These are phyloP conservation scores for Penicillium silybi DNA, from an alignment of 495 filamentous ascomycete species.

Conservation along the genomic window DNA sequence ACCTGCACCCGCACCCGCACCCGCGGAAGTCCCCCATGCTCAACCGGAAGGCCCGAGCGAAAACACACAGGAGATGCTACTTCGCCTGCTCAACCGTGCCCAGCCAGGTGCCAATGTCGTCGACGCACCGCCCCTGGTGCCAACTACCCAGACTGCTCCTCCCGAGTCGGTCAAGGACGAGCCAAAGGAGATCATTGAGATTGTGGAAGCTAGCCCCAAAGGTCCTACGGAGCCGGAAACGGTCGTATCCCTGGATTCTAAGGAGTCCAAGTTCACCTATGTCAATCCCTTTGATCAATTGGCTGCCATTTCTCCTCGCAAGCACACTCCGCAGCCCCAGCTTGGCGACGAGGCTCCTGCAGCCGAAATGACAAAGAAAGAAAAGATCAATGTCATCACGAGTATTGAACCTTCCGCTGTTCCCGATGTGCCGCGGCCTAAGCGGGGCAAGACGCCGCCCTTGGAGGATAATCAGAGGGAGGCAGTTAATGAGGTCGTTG, in stretches of 20 bases:
- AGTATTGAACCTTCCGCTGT: slow-evolving; percentile 12
- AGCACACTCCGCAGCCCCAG: slow-evolving; percentile 42
- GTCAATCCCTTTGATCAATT: slow-evolving; percentile 78
- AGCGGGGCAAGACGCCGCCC: slow-evolving; percentile 32
- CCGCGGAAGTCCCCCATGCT: slow-evolving; percentile 12
- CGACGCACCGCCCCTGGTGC: slow-evolving; percentile 14
- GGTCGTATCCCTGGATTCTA: slow-evolving; percentile 26
- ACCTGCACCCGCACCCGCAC: slow-evolving; percentile 10
- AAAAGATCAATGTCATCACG: slow-evolving; percentile 23
- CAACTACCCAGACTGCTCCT: slow-evolving; percentile 3
- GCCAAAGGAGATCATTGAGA: slow-evolving; percentile 12
- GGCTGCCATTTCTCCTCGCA: slow-evolving; percentile 63
- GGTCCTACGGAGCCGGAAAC: slow-evolving; percentile 32
- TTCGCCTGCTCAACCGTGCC: slow-evolving; percentile 59
- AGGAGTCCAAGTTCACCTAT: slow-evolving; percentile 64
- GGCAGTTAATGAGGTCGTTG: slow-evolving; percentile 69
- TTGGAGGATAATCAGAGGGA: slow-evolving; percentile 46
- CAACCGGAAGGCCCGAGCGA: slow-evolving; percentile 35
- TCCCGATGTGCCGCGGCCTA: slow-evolving; percentile 8
- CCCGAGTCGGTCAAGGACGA: neutral
- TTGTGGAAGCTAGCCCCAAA: slow-evolving; percentile 12
- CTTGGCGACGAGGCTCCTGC: slow-evolving; percentile 35
- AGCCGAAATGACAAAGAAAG: slow-evolving; percentile 26
- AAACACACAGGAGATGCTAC: slow-evolving; percentile 62
- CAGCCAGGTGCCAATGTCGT: slow-evolving; percentile 36